Evolutionary conservation across 73 alveolate genomes (phyloP).

Genomic region (Paramecium tetraurelia): DNA sequence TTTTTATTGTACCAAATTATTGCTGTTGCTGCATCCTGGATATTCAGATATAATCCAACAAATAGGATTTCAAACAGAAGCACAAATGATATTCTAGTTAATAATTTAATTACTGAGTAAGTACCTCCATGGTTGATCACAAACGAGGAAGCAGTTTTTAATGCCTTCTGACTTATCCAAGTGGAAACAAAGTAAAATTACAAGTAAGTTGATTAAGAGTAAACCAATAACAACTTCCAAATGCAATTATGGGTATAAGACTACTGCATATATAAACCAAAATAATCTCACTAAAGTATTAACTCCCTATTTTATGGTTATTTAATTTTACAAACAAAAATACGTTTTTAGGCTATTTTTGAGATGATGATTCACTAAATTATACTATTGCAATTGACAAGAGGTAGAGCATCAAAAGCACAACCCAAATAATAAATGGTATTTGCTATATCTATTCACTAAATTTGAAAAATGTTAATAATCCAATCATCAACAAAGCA

Average conservation of each 20-base stretch:
- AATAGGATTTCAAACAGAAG: background rate
- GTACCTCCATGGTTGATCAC: background rate
- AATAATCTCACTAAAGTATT: background rate
- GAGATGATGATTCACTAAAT: background rate
- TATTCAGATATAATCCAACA: background rate
- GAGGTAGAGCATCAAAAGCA: background rate
- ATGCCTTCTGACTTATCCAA: background rate
- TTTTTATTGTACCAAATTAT: background rate
- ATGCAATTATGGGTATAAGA: background rate
- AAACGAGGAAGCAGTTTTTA: background rate
- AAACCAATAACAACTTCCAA: background rate
- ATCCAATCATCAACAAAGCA: background rate
- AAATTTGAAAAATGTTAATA: background rate
- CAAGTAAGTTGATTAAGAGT: background rate
- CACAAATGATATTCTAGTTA: background rate
- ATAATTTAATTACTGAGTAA: background rate
- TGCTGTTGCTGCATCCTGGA: background rate
- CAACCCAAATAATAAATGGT: constrained; percentile 1
- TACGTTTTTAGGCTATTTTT: background rate
- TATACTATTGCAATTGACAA: background rate
- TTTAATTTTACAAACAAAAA: background rate
- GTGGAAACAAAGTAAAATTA: background rate
- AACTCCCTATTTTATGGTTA: background rate
- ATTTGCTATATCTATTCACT: background rate
- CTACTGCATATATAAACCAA: background rate